Percentiles rank a stretch among this genome's conserved stretches.
These are phyloP conservation scores for Beauveria sp. DNA, from an alignment of 2,329 filamentous ascomycete genomes.

Conservation along the genomic window DNA sequence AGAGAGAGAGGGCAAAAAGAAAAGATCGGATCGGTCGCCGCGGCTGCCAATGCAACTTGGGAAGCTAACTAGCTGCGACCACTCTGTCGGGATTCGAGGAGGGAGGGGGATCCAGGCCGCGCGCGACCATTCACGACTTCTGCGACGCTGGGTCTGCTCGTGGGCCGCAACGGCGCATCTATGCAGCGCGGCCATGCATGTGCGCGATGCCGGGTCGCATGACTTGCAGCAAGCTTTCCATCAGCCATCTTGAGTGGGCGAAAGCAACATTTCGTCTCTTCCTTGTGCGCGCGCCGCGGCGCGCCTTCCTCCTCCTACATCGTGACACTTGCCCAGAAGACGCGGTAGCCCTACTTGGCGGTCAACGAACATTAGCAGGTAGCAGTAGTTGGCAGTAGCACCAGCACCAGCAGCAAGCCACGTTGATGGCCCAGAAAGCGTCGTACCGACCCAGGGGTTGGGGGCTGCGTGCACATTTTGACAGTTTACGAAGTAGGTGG, in stretches of 20 bases:
- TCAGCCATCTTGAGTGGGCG: not conserved
- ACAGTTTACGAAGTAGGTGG: too few relatives aligned
- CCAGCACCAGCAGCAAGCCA: too few relatives aligned
- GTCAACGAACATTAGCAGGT: too few relatives aligned
- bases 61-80: not conserved
- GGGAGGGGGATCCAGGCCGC: too few relatives aligned
- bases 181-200: not conserved
- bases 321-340: too few relatives aligned
- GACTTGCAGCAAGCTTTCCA: not conserved
- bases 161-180: not conserved
- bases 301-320: too few relatives aligned
- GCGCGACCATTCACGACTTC: not conserved
- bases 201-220: not conserved
- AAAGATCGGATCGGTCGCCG: conserved; percentile 3
- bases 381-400: too few relatives aligned
- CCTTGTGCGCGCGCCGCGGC: not conserved
- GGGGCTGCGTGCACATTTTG: too few relatives aligned
- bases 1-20: not conserved
- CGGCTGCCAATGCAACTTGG: conserved; percentile 4
- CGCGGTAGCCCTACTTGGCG: too few relatives aligned
- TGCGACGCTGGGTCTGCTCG: not conserved
- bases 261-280: not conserved
- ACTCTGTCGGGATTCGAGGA: not conserved
- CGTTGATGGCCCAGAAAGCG: too few relatives aligned
- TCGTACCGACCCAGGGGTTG: too few relatives aligned